Conservation (phyloP, 2,329 filamentous ascomycete genomes). For the Alternaria atra region DNA sequence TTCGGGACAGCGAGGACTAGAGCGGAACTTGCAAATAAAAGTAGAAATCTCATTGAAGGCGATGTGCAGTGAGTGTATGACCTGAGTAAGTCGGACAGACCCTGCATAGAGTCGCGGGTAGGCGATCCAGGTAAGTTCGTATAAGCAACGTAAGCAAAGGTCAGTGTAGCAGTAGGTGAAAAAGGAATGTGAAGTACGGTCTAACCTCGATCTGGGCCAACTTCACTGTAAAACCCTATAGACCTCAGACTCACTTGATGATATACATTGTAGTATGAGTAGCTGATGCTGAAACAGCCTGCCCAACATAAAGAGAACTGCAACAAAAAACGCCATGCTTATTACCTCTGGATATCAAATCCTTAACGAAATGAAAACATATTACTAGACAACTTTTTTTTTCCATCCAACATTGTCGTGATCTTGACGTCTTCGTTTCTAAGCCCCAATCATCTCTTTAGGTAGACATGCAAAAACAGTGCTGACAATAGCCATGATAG, state of each 20-base stretch:
- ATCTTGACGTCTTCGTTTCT: background rate
- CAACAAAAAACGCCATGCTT: constrained; percentile 7
- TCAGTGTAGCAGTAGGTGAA: background rate
- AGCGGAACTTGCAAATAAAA: background rate
- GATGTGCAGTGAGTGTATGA: background rate
- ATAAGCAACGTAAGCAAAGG: background rate
- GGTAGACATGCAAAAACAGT: constrained; percentile 91
- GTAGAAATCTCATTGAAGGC: background rate
- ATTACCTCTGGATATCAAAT: constrained; percentile 9
- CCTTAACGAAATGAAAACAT: background rate
- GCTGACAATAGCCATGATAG: constrained; percentile 75
- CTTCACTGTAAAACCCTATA: background rate
- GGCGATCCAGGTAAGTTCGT: background rate
- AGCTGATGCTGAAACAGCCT: constrained; percentile 1
- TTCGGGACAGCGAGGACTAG: background rate
- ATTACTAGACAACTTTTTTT: constrained; percentile 2
- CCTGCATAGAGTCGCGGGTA: background rate
- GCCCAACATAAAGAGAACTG: constrained; percentile 9
- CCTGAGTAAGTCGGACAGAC: background rate
- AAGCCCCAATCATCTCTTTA: constrained; percentile 60
- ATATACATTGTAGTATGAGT: background rate
- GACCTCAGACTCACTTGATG: background rate
- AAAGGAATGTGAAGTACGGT: background rate
- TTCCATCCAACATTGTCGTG: background rate
- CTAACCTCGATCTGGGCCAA: background rate